Conservation (phyloP, 805 yeast genomes). For the Torulaspora gathmanii region DNA sequence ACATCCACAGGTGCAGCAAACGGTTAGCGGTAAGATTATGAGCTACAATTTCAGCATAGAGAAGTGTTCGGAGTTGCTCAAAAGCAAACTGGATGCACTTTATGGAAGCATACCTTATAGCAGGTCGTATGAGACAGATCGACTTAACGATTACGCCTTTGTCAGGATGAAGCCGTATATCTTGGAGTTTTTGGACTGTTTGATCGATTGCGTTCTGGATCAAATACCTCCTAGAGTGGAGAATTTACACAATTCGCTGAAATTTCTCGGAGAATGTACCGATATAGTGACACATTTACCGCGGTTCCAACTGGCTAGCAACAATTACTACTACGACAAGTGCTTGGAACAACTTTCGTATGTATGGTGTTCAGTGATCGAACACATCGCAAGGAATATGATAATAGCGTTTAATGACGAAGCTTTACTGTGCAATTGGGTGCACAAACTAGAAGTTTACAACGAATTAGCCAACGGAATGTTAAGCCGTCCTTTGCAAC, state of each 20-base stretch:
- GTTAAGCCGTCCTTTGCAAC: constrained; percentile 25
- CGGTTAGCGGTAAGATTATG: constrained; percentile 13
- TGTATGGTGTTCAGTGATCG: constrained; percentile 32
- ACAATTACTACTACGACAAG: constrained; percentile 36
- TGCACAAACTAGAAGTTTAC: constrained; percentile 23
- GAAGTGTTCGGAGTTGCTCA: constrained; percentile 22
- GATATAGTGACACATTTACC: constrained; percentile 31
- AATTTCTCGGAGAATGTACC: constrained; percentile 30
- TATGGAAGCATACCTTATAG: constrained; percentile 31
- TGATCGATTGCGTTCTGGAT: constrained; percentile 32
- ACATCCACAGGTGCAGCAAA: constrained; percentile 28
- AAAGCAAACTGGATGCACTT: constrained; percentile 23
- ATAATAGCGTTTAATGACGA: constrained; percentile 19
- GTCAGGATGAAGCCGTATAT: constrained; percentile 32
- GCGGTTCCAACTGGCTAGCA: constrained; percentile 31
- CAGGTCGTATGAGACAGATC: constrained; percentile 18
- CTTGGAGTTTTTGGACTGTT: constrained; percentile 34
- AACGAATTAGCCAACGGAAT: constrained; percentile 26
- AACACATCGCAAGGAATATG: constrained; percentile 26
- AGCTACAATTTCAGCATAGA: constrained; percentile 22
- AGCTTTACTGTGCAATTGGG: constrained; percentile 18
- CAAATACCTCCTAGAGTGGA: constrained; percentile 33
- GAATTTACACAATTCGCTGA: constrained; percentile 27
- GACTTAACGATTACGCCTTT: constrained; percentile 35
- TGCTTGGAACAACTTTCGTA: constrained; percentile 35